Base-by-base conservation (phyloP, 1,284 basidiomycete genomes). In the Rhodotorula glutinis region DNA sequence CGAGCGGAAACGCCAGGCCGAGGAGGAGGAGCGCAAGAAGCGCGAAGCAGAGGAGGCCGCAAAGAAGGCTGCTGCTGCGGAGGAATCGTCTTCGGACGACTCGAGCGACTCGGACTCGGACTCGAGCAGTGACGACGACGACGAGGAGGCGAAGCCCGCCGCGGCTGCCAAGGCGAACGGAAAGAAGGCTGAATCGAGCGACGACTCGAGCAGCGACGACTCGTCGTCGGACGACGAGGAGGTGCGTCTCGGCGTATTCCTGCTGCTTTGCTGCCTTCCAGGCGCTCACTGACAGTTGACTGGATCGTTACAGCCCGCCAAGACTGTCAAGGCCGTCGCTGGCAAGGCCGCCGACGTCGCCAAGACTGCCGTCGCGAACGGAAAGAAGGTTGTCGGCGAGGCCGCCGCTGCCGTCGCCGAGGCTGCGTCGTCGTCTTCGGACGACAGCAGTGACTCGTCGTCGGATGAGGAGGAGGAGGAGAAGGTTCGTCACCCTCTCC, bases 31-130 rank as follows among this genome's bases (percentile, higher is more conserved):
- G 33, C 33, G 33, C 33, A 38, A 38, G 33, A 38, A 38, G 70
- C 64, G 74, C 55, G 76, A 77, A 66, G 63, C 73, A 40, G 72
- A 76, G 58, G 69, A 75, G 53, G 69, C 51, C 19, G 51, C 41
- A 3, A 19, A 41, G 40, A 21, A 23, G 25, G 43, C 52, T 25
- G 70, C 70, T 41, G 73, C 77, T 25, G 73, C 71, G 8, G 47
- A 16, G 43, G 43, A 44, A 16, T 44, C 41, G 41, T 47, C 44
- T 23, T 54, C 67, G 47, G 59, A 66, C 54, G 68, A 62, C 53
- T 67, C 67, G 46, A 73, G 73, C 46, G 73, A n/a, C 29, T 38
- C 33, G 33, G 33, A 38, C 33, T 38, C 33, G 33, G 33, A 38
- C 33, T 38, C 33, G 33, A 38, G 33, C 33, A 38, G 33, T 11